Conservation (phyloP, 495 filamentous ascomycete species). For the Hypoxylon lenormandii region DNA sequence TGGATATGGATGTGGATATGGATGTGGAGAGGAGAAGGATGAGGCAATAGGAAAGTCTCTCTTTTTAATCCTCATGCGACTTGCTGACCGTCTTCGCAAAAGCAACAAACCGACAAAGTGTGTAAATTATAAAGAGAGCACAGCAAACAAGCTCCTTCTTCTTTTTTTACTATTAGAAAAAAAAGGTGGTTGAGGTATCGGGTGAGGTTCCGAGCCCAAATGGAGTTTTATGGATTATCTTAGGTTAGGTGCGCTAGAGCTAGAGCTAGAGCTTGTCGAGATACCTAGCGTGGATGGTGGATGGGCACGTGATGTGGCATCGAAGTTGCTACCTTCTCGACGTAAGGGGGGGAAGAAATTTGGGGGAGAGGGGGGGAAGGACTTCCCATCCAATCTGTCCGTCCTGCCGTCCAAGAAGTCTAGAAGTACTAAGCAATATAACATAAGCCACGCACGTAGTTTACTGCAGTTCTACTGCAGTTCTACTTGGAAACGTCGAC, state of each 20-base stretch:
- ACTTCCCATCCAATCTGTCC: slow-evolving; percentile 1
- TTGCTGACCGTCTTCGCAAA: not conserved
- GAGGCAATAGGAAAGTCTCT: not conserved
- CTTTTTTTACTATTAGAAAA: slow-evolving; percentile 33
- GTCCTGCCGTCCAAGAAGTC: not conserved
- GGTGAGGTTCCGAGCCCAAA: slow-evolving; percentile 36
- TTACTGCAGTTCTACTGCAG: not conserved
- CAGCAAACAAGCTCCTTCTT: slow-evolving; percentile 20
- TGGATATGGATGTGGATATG: not conserved
- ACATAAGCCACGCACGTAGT: not conserved
- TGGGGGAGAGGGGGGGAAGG: not conserved
- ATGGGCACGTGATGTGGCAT: slow-evolving; percentile 19
- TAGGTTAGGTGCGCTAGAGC: slow-evolving; percentile 8
- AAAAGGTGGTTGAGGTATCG: slow-evolving; percentile 31
- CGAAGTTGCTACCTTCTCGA: not conserved
- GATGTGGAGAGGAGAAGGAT: not conserved
- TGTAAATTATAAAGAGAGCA: slow-evolving; percentile 1
- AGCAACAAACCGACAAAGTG: slow-evolving; percentile 16
- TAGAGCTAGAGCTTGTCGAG: slow-evolving; percentile 26
- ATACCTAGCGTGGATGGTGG: slow-evolving; percentile 7
- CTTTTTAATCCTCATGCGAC: slow-evolving; percentile 1
- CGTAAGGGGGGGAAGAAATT: not conserved
- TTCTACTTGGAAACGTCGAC: no score
- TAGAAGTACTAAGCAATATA: not conserved
- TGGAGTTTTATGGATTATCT: slow-evolving; percentile 27